Evolutionary conservation across 441 rosid genomes (phyloP).

Genomic region (Corymbia calophylla): DNA sequence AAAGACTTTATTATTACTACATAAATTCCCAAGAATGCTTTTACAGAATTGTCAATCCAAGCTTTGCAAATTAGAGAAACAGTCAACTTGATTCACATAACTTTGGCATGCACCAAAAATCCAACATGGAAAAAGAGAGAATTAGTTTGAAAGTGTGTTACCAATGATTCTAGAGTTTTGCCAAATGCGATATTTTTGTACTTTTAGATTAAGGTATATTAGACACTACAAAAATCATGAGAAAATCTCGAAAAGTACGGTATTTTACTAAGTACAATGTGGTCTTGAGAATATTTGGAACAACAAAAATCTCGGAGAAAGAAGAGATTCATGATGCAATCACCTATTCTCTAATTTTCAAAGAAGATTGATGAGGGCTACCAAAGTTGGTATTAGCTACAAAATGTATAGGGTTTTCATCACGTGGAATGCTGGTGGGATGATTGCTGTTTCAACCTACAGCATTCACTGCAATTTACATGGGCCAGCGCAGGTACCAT

Average conservation of each 20-base stretch:
- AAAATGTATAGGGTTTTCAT: not conserved
- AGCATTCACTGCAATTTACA: not conserved
- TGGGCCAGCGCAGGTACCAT: not conserved
- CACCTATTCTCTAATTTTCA: not conserved
- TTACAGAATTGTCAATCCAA: not conserved
- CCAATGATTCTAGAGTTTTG: not conserved
- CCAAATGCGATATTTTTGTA: not conserved
- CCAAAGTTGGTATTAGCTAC: not conserved
- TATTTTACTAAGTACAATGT: too few species aligned
- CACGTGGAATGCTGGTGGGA: not conserved
- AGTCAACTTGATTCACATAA: fast-evolving
- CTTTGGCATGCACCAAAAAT: not conserved
- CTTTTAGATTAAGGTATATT: not conserved
- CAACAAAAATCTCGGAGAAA: not conserved
- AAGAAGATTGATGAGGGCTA: too few species aligned
- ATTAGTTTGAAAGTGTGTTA: too few species aligned
- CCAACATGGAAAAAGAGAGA: not conserved
- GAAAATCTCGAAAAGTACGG: too few species aligned
- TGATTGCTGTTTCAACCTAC: not conserved
- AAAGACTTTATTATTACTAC: fast-evolving
- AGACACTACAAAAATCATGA: not conserved
- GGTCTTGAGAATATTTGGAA: not conserved
- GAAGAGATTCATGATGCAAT: not conserved
- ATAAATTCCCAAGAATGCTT: not conserved
- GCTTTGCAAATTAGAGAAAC: not conserved